Conservation (phyloP, 352 stramenopile species). For the Pythium vanterpoolii region DNA sequence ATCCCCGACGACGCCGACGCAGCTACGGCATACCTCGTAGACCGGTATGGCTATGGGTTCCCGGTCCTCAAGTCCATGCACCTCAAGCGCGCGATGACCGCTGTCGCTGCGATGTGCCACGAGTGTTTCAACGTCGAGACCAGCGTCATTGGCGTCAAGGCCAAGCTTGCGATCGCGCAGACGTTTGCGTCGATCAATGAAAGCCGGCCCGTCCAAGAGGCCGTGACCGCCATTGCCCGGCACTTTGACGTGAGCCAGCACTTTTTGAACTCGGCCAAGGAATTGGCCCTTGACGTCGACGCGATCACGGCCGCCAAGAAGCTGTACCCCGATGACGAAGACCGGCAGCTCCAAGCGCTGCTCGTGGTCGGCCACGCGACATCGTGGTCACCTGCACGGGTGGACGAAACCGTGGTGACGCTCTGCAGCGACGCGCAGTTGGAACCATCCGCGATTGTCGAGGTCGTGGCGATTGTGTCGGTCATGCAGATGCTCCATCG, state of each 20-base stretch:
- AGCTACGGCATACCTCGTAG: constrained; percentile 2
- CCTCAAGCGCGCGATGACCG: constrained; percentile 9
- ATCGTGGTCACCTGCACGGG: constrained; percentile 10
- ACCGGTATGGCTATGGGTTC: constrained; percentile 5
- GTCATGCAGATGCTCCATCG: constrained; percentile 21
- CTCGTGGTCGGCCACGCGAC: constrained; percentile 12
- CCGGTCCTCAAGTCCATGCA: constrained; percentile 12
- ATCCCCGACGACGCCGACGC: constrained; percentile 8
- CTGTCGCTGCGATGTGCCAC: constrained; percentile 14
- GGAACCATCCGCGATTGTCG: constrained; percentile 6
- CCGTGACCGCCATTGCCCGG: constrained; percentile 10
- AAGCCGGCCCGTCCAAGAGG: constrained; percentile 10
- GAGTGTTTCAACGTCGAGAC: constrained; percentile 19
- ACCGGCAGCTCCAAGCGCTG: constrained; percentile 4
- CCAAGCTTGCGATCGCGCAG: constrained; percentile 10
- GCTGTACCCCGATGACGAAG: constrained; percentile 8
- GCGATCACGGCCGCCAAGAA: constrained; percentile 5
- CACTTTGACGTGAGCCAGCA: constrained; percentile 10
- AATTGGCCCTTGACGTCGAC: constrained; percentile 4
- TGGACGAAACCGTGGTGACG: constrained; percentile 11
- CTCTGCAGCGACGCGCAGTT: constrained; percentile 10
- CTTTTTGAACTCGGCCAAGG: constrained; percentile 6
- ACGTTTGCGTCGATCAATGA: constrained; percentile 12
- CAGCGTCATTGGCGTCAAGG: constrained; percentile 19
- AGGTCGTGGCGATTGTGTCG: constrained; percentile 17